phyloP scores from a whole-genome alignment of 805 yeast genomes.

The Saccharomycopsis sp. region DNA sequence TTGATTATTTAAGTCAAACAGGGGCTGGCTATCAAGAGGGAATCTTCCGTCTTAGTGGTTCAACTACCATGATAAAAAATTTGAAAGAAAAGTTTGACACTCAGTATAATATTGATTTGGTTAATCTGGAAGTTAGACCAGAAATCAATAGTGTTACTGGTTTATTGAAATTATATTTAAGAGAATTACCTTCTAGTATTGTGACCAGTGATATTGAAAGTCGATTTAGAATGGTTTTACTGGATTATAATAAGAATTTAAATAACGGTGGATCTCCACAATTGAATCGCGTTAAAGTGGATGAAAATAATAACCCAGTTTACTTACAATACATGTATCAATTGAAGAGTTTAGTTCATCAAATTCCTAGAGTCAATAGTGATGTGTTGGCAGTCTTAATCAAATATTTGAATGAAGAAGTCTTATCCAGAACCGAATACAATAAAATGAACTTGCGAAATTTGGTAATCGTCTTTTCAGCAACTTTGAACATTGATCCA shows the following conservation, averaged over 20 bases:
- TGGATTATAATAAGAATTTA: slow-evolving; percentile 18
- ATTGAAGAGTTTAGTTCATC: slow-evolving; percentile 15
- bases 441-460: slow-evolving; percentile 84
- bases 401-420: slow-evolving; percentile 47
- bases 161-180: slow-evolving; percentile 65
- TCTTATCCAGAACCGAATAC: slow-evolving; percentile 44
- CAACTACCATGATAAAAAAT: slow-evolving; percentile 61
- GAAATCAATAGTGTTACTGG: slow-evolving; percentile 89
- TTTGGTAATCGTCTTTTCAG: slow-evolving; percentile 70
- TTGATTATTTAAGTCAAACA: slow-evolving; percentile 52
- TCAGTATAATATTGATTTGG: slow-evolving; percentile 59
- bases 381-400: slow-evolving; percentile 58
- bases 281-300: slow-evolving; percentile 17
- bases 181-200: slow-evolving; percentile 66
- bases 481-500: slow-evolving; percentile 61
- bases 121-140: slow-evolving; percentile 27
- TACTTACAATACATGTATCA: slow-evolving; percentile 16
- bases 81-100: slow-evolving; percentile 61
- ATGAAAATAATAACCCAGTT: slow-evolving; percentile 8
- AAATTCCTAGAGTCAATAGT: slow-evolving; percentile 43
- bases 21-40: slow-evolving; percentile 85
- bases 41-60: slow-evolving; percentile 82
- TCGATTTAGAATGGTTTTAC: slow-evolving; percentile 29
- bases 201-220: slow-evolving; percentile 42
- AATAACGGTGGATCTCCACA: slow-evolving; percentile 20